Percentiles rank a stretch among this genome's conserved stretches.
These are phyloP conservation scores for Zhuliangozyma blackwelliae DNA, from an alignment of 1,139 yeast genomes.

Conservation along the genomic window DNA sequence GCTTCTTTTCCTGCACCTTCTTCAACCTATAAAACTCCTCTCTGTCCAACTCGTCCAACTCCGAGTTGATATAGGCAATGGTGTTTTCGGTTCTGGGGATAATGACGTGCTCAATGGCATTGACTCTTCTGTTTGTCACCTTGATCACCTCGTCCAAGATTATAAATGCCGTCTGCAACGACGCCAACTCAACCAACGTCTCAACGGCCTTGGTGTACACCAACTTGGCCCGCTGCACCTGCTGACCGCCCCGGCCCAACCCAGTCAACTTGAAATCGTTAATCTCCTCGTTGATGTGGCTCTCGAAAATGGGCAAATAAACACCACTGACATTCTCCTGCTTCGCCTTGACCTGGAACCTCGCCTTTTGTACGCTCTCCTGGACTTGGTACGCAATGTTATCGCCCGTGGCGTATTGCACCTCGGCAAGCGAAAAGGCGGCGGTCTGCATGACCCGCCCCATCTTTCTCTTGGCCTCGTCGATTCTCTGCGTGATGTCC, in stretches of 20 bases:
- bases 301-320: conserved; percentile 85
- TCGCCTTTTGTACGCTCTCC: conserved; percentile 85
- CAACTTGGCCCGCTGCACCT: conserved; percentile 88
- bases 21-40: conserved; percentile 96
- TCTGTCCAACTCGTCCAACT: conserved; percentile 94
- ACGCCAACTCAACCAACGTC: conserved; percentile 91
- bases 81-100: conserved; percentile 98
- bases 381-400: conserved; percentile 93
- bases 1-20: conserved; percentile 96
- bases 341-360: conserved; percentile 85
- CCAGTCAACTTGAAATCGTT: conserved; percentile 97
- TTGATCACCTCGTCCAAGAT: conserved; percentile 96
- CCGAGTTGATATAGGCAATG: conserved; percentile 86
- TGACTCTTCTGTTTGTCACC: conserved; percentile 96
- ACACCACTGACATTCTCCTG: conserved; percentile 98
- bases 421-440: conserved; percentile 95
- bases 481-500: conserved; percentile 90
- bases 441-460: conserved; percentile 99
- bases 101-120: conserved; percentile 97
- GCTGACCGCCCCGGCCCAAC: conserved; percentile 97
- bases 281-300: conserved; percentile 74
- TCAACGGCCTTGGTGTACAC: conserved; percentile 95
- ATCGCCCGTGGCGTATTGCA: conserved; percentile 94
- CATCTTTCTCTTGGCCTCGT: conserved; percentile 95
- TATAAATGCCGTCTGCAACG: conserved; percentile 91